Conservation (phyloP, 2,329 filamentous ascomycete species). For the Fusarium oligoseptatum region DNA sequence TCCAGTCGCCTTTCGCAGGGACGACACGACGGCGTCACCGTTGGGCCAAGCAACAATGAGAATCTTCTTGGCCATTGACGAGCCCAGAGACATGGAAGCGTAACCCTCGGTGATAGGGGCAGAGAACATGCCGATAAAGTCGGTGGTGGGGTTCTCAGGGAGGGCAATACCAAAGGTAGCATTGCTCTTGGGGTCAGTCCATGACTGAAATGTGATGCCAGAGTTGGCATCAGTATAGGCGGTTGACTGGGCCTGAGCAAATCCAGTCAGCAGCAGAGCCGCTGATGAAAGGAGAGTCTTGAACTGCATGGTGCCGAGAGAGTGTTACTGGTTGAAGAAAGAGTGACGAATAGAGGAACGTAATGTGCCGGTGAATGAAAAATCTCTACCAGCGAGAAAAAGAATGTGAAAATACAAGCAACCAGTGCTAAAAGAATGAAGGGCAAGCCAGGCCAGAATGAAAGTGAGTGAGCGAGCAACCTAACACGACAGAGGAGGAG, state of each 20-base stretch:
- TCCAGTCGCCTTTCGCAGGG: constrained; percentile 69
- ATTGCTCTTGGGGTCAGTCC: constrained; percentile 58
- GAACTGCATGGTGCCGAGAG: constrained; percentile 30
- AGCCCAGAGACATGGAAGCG: constrained; percentile 69
- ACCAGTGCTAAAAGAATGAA: constrained; percentile 37
- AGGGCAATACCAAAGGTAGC: constrained; percentile 68
- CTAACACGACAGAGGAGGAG: neutral
- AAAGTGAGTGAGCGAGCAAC: neutral
- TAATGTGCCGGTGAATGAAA: constrained; percentile 13
- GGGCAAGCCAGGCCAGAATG: constrained; percentile 20
- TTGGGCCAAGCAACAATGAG: constrained; percentile 71
- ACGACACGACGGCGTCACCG: constrained; percentile 66
- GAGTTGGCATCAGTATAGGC: constrained; percentile 61
- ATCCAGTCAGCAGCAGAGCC: constrained; percentile 33
- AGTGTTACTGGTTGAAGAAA: constrained; percentile 3
- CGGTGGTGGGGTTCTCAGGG: constrained; percentile 63
- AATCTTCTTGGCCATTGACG: constrained; percentile 69
- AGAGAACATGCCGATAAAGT: constrained; percentile 70
- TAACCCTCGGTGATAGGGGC: constrained; percentile 62
- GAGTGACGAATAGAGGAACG: constrained; percentile 5
- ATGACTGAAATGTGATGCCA: constrained; percentile 67
- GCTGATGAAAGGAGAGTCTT: constrained; percentile 35
- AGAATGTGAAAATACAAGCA: constrained; percentile 32
- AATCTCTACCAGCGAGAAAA: constrained; percentile 19
- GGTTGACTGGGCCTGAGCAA: constrained; percentile 27